These are phyloP conservation scores for Rhynchospora breviuscula DNA, from an alignment of 176 grass and related monocot species.

Conservation along the genomic window DNA sequence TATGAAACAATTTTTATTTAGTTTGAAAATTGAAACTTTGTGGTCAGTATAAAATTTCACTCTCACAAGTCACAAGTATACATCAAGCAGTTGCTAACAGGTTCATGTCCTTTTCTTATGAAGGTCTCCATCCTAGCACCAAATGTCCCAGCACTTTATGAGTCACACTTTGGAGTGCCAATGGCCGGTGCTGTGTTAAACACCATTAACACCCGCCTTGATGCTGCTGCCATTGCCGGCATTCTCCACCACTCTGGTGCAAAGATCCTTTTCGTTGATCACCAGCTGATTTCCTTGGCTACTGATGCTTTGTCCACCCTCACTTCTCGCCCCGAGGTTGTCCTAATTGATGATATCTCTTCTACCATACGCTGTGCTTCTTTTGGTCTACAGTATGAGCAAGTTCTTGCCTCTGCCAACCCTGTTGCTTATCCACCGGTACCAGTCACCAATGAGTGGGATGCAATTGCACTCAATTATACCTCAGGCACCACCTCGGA, in stretches of 20 bases:
- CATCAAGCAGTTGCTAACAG: constrained; percentile 9
- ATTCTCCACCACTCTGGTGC: constrained; percentile 40
- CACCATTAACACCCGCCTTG: constrained; percentile 57
- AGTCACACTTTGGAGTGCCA: constrained; percentile 71
- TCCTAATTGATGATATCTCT: constrained; percentile 36
- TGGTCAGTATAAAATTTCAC: not conserved
- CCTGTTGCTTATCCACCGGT: constrained; percentile 18
- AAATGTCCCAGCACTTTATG: constrained; percentile 50
- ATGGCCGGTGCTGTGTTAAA: constrained; percentile 67
- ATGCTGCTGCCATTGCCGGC: constrained; percentile 30
- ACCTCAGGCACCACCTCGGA: constrained; percentile 67
- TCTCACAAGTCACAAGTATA: not conserved
- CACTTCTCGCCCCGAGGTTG: constrained; percentile 23
- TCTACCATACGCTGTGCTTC: not conserved
- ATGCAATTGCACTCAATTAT: constrained; percentile 58
- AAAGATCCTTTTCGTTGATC: constrained; percentile 54
- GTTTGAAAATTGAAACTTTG: not conserved
- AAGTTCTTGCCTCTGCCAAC: constrained; percentile 31
- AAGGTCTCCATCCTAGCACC: constrained; percentile 60
- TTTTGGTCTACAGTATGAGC: constrained; percentile 39
- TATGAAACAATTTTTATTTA: not conserved
- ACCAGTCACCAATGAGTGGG: constrained; percentile 48
- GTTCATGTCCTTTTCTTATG: not conserved
- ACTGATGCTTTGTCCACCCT: constrained; percentile 26
- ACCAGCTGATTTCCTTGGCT: constrained; percentile 36